These are phyloP conservation scores for Talaromyces sp. DNA, from an alignment of 2,329 filamentous ascomycete genomes.

Conservation along the genomic window DNA sequence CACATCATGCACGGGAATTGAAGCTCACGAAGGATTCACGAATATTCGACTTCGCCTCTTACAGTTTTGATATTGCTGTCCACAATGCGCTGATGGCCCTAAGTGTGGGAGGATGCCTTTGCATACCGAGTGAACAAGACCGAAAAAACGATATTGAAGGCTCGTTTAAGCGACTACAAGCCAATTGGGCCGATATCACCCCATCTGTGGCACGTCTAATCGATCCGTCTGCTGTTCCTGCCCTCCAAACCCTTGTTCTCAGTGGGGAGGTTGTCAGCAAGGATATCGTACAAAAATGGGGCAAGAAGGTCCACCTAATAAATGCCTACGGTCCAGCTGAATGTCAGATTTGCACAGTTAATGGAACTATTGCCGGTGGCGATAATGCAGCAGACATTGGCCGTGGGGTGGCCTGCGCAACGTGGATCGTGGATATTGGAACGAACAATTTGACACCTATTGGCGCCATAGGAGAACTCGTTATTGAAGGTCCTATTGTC, in stretches of 20 bases:
- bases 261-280: background rate
- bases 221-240: background rate
- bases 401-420: background rate
- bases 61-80: constrained; percentile 1
- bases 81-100: background rate
- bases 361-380: no score
- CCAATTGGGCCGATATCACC: background rate
- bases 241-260: background rate
- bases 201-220: background rate
- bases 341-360: background rate
- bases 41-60: background rate
- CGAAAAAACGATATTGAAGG: background rate
- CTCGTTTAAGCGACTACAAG: background rate
- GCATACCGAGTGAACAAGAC: background rate
- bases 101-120: background rate
- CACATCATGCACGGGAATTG: constrained; percentile 49
- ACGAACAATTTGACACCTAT: background rate
- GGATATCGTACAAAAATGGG: constrained; percentile 10
- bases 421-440: constrained; percentile 5
- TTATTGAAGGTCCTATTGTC: constrained; percentile 16
- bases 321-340: constrained; percentile 7
- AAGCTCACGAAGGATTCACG: background rate
- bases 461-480: constrained; percentile 3
- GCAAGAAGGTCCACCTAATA: background rate
- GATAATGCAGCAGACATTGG: background rate